Conservation (phyloP, 2,329 filamentous ascomycete genomes). For the Sarocladium oryzae region DNA sequence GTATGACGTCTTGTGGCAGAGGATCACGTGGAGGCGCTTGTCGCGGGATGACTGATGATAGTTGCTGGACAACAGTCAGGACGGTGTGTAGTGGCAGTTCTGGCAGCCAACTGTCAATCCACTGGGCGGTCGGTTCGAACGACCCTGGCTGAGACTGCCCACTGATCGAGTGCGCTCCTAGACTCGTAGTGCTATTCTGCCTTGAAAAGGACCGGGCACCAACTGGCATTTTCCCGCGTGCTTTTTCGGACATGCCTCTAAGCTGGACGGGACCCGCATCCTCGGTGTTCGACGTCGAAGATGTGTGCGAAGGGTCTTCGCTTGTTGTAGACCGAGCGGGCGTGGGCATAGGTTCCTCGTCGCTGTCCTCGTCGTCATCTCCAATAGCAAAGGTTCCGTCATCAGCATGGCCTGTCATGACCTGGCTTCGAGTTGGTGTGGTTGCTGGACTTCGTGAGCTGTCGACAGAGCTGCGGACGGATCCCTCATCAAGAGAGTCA, state of each 20-base stretch:
- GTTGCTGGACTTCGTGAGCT: slow-evolving; percentile 56
- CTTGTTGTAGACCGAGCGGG: slow-evolving; percentile 59
- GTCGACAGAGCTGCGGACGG: slow-evolving; percentile 58
- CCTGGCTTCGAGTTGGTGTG: slow-evolving; percentile 18
- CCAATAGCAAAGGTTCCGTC: slow-evolving; percentile 83
- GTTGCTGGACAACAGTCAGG: slow-evolving; percentile 66
- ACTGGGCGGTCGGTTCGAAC: slow-evolving; percentile 74
- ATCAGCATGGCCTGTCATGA: slow-evolving; percentile 40
- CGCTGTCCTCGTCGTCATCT: slow-evolving; percentile 58
- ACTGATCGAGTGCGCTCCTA: slow-evolving; percentile 58
- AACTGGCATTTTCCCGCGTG: slow-evolving; percentile 89
- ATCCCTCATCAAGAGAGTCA: slow-evolving; percentile 42
- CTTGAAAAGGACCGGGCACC: slow-evolving; percentile 76
- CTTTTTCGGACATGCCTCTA: slow-evolving; percentile 94
- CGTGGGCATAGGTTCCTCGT: slow-evolving; percentile 45
- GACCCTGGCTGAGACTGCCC: slow-evolving; percentile 48
- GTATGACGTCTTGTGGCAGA: slow-evolving; percentile 40
- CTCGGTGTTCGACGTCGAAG: slow-evolving; percentile 62
- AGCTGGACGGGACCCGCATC: slow-evolving; percentile 78
- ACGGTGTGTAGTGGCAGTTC: slow-evolving; percentile 85
- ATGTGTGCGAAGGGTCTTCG: slow-evolving; percentile 55
- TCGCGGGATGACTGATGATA: slow-evolving; percentile 50
- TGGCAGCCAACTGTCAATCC: slow-evolving; percentile 93
- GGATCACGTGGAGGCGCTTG: slow-evolving; percentile 38
- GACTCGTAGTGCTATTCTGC: slow-evolving; percentile 81